Evolutionary conservation across 2,329 filamentous ascomycete species (phyloP).

Genomic region (Intubia oerlemansii): DNA sequence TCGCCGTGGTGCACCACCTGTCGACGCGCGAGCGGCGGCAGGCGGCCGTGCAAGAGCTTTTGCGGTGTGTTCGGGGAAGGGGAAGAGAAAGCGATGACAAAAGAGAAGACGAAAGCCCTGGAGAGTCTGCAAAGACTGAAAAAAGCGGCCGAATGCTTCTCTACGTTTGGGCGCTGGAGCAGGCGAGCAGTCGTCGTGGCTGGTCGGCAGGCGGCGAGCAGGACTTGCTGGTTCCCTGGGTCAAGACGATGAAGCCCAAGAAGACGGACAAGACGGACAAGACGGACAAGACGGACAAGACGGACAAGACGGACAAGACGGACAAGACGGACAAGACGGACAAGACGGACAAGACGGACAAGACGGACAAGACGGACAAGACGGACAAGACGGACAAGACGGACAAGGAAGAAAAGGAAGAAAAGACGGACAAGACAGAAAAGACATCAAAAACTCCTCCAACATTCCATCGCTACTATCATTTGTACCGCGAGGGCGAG

Average conservation of each 20-base stretch:
- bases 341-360: constrained; percentile 3
- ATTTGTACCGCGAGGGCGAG: constrained; percentile 74
- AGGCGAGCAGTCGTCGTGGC: constrained; percentile 63
- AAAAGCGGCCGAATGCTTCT: constrained; percentile 46
- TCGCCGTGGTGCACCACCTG: constrained; percentile 86
- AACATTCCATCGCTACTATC: constrained; percentile 81
- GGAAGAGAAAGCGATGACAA: background rate
- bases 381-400: constrained; percentile 2
- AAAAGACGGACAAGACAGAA: too few species aligned
- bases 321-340: constrained; percentile 26
- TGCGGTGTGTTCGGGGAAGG: constrained; percentile 35
- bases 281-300: constrained; percentile 26
- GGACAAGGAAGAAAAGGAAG: too few species aligned
- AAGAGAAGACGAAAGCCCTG: background rate
- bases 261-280: background rate
- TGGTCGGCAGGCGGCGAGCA: constrained; percentile 73
- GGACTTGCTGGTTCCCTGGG: constrained; percentile 93
- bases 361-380: constrained; percentile 27
- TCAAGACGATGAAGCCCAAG: constrained; percentile 17
- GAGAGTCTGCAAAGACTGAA: background rate
- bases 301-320: constrained; percentile 4
- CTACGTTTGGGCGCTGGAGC: constrained; percentile 93
- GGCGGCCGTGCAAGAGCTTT: constrained; percentile 48
- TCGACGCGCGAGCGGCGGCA: constrained; percentile 55
- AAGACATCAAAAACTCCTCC: constrained; percentile 18